phyloP scores from a whole-genome alignment of 768 basidiomycete species.

The Suillus paluster region DNA sequence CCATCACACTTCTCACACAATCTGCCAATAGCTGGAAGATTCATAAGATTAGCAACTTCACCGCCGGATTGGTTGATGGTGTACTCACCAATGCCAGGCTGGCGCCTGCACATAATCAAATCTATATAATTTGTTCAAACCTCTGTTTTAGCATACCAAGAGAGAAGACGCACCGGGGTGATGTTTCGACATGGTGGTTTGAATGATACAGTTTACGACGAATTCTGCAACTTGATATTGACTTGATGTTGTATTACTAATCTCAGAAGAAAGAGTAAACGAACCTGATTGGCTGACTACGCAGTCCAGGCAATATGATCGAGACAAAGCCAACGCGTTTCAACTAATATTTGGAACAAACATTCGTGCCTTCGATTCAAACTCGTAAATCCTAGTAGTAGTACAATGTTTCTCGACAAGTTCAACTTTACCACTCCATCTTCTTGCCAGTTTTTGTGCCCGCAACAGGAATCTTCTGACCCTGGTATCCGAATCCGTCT shows the following conservation, averaged over 20 bases:
- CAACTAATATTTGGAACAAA: too few species aligned
- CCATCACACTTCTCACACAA: conserved; percentile 99
- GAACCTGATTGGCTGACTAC: too few species aligned
- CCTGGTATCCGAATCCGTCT: conserved; percentile 76
- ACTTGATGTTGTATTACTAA: conserved; percentile 6
- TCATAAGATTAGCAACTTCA: conserved; percentile 14
- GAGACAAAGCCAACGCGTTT: too few species aligned
- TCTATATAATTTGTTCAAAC: conserved; percentile 51
- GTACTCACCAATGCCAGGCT: conserved; percentile 90
- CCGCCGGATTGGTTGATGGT: neutral
- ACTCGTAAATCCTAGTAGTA: neutral
- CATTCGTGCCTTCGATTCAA: neutral
- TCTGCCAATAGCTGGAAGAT: conserved; percentile 83
- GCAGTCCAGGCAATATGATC: too few species aligned
- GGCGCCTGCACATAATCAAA: conserved; percentile 97
- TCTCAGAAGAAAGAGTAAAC: too few species aligned
- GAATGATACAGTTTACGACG: neutral
- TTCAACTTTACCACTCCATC: conserved; percentile 69
- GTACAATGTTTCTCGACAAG: neutral
- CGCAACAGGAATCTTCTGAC: conserved; percentile 60
- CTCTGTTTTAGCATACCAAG: too few species aligned
- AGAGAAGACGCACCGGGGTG: conserved; percentile 65
- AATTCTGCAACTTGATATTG: neutral
- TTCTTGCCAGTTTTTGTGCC: conserved; percentile 45
- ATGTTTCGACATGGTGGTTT: conserved; percentile 78